Conservation (phyloP, 2,329 filamentous ascomycete species). For the Arthrobotrys sinensis region DNA sequence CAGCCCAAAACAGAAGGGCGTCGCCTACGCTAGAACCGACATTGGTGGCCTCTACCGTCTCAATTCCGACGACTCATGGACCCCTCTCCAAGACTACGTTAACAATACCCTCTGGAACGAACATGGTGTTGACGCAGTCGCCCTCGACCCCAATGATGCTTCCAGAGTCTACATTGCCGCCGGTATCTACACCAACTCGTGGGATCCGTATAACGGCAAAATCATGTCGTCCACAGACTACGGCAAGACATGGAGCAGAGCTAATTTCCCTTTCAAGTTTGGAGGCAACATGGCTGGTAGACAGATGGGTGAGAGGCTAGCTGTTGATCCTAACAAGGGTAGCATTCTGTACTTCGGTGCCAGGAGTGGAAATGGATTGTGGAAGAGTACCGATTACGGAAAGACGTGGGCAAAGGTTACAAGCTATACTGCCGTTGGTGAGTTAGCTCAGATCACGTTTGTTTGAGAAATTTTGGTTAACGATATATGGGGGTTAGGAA, state of each 20-base stretch:
- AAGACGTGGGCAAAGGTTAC: constrained; percentile 72
- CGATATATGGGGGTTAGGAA: constrained; percentile 66
- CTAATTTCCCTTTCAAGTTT: constrained; percentile 74
- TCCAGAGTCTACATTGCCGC: constrained; percentile 72
- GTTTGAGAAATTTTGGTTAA: not conserved
- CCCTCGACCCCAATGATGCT: constrained; percentile 72
- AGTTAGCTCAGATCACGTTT: not conserved
- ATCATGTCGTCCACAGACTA: constrained; percentile 73
- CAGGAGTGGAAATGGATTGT: constrained; percentile 74
- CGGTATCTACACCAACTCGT: constrained; percentile 74
- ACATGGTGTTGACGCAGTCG: constrained; percentile 74
- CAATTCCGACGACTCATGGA: constrained; percentile 74
- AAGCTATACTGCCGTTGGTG: constrained; percentile 70
- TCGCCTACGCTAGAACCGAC: constrained; percentile 74
- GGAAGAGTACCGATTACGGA: constrained; percentile 74
- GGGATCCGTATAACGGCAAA: constrained; percentile 73
- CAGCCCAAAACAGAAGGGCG: constrained; percentile 69
- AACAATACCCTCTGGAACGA: constrained; percentile 70
- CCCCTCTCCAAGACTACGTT: constrained; percentile 71
- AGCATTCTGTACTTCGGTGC: constrained; percentile 75
- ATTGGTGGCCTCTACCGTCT: constrained; percentile 74
- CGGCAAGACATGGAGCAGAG: constrained; percentile 72
- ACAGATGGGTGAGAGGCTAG: constrained; percentile 73
- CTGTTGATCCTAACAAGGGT: constrained; percentile 74
- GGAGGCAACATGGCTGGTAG: constrained; percentile 76